Percentiles rank a stretch among this genome's conserved stretches.
Conservation (phyloP, 2,329 filamentous ascomycete species). For the Diaporthe sp. region DNA sequence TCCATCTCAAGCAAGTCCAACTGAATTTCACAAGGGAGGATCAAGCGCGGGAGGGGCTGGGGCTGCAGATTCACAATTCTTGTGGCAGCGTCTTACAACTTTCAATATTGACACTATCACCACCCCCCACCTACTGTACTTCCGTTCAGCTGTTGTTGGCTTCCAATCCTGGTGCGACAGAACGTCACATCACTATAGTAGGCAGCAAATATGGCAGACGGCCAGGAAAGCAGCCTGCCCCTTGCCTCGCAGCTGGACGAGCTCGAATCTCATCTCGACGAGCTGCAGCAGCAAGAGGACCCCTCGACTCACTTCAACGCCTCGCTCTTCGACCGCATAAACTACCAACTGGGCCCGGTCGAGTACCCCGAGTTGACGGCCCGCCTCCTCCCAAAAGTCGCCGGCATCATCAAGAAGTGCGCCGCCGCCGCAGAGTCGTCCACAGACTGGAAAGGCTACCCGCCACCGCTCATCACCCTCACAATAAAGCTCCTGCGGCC, state of each 20-base stretch:
- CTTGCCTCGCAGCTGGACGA: constrained; percentile 56
- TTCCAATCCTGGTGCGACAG: neutral
- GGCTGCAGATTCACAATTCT: neutral
- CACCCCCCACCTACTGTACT: neutral
- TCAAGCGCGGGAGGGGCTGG: neutral
- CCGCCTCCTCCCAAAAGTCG: constrained; percentile 67
- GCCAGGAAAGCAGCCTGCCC: constrained; percentile 6
- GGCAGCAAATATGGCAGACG: constrained; percentile 28
- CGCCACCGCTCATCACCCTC: constrained; percentile 64
- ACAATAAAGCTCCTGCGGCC: constrained; percentile 69
- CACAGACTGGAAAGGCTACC: constrained; percentile 50
- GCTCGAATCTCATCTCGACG: constrained; percentile 66
- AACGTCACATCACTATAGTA: neutral
- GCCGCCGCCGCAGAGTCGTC: constrained; percentile 50
- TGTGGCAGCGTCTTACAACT: neutral
- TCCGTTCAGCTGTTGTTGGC: neutral
- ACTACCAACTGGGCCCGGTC: constrained; percentile 40
- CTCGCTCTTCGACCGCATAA: constrained; percentile 64
- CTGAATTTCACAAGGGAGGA: neutral
- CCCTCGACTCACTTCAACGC: constrained; percentile 58
- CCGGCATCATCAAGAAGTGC: constrained; percentile 65
- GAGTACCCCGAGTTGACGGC: constrained; percentile 60
- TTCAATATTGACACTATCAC: neutral
- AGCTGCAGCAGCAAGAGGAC: constrained; percentile 56
- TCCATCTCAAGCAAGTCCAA: neutral